Base-by-base conservation (phyloP, 805 yeast species). In the Ogataea methylovora region DNA sequence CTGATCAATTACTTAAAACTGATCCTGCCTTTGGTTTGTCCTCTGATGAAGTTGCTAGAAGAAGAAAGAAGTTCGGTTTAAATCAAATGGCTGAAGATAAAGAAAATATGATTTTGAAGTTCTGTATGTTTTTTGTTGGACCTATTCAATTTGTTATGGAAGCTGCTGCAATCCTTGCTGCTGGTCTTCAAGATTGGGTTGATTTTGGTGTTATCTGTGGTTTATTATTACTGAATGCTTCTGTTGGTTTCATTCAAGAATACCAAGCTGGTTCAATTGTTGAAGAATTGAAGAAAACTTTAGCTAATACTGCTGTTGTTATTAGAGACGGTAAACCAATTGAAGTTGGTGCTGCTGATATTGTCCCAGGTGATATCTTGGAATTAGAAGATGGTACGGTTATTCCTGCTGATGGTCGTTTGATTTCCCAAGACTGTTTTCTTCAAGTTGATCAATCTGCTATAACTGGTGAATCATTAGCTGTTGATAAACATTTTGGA, bases 181-280 rank as follows among this genome's bases (percentile, higher is more conserved):
- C 94, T 48, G 95, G 95, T 79, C 73, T 85, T 54, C 85, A 85
- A 70, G 96, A 88, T 71, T 87, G 96, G 96, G 95, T 87, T 58
- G 96, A 87, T 76, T 87, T 87, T 73, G 96, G 97, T 78, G 97
- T 87, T 62, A 87, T 87, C 61, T 78, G 84, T 65, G 96, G 82
- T 67, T 69, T 87, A 52, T 72, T 87, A 53, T 51, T 79, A 63
- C 76, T 87, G 61, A 87, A 87, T 68, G 96, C 96, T 46, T 67
- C 69, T 54, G 96, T 87, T 63, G 97, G 97, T 76, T 87, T 87
- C 80, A 73, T 85, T 51, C 97, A 87, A 73, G 97, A 87, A 69
- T 88, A 69, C 82, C 95, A 87, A 70, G 97, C 97, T 48, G 96
- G 96, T 73, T 86, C 95, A 43, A 87, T 87, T 73, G 96, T 87